Evolutionary conservation across 148 eudicot species (phyloP), one percentile per base, ranked within the genome.

Genomic region (Rhododendron molle): DNA sequence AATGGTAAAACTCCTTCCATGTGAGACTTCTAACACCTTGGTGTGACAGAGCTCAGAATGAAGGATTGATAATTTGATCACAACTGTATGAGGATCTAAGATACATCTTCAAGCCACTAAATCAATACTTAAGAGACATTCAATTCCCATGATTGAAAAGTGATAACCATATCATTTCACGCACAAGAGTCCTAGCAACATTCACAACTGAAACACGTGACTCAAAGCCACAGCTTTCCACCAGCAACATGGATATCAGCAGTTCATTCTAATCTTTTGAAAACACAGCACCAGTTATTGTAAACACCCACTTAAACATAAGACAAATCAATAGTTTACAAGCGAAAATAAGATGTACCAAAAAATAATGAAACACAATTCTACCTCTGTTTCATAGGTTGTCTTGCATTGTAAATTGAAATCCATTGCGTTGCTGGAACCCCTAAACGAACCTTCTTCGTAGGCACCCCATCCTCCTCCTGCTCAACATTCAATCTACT

Each of bases 301-400:
- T 10, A 67, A 67, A 26, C 28, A 67, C 32, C 32, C 32, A 11
- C 72, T 3, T 26, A n/a, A 67, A 65, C 3, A 67, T 26, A 67
- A n/a, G 34, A 67, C 32, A 67, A 23, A 62, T n/a, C 15, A 2
- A 11, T n/a, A 67, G 11, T n/a, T 67, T 67, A 67, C 71, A 26
- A 67, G 79, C 23, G 14, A 73, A 78, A 30, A 11, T 58, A 26
- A 10, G 34, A 83, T 47, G 10, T 84, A 40, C 38, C 54, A 21
- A 76, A 49, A 26, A 65, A n/a, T 23, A 9, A 26, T 26, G 5
- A 65, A 67, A 38, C 47, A 84, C 82, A 23, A 34, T 14, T 65
- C 54, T 81, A 95, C 97, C 98, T 92, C 91, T 95, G 98, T 92
- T 95, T 95, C 98, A 95, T 95, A 60, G 98, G 96, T 78, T 43